A percentile compares a stretch with the other conserved stretches of the same genome.
phyloP scores from a whole-genome alignment of 768 basidiomycete genomes.

The Tricholoma matsutake region DNA sequence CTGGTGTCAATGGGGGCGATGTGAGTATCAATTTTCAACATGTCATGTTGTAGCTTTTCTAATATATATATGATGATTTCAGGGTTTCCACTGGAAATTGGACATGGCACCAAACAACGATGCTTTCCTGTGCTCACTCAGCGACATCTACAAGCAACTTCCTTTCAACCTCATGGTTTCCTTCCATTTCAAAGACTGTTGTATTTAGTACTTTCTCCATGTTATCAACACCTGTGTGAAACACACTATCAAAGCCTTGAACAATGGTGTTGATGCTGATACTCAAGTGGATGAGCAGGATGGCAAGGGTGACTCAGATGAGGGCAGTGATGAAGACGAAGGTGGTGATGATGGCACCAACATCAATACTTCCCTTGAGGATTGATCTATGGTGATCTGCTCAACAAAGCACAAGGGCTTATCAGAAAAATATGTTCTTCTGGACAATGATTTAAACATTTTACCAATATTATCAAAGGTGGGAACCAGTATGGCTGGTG shows the following conservation, averaged over 20 bases:
- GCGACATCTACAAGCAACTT: neutral
- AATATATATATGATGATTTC: neutral
- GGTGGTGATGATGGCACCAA: neutral
- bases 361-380: no score
- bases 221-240: no score
- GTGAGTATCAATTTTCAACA: neutral
- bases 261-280: neutral
- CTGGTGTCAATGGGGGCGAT: neutral
- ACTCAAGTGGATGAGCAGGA: neutral
- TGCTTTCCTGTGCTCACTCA: conserved; percentile 4
- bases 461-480: neutral
- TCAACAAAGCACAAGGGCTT: no score
- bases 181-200: conserved; percentile 8
- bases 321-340: neutral
- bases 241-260: conserved; percentile 7
- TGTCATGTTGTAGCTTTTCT: neutral
- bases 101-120: conserved; percentile 18
- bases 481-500: neutral
- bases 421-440: no score
- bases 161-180: neutral
- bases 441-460: neutral
- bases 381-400: no score
- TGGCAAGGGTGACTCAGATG: neutral
- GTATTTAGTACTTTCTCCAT: conserved; percentile 20
- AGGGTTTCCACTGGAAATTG: neutral